Base-by-base conservation (phyloP, 768 basidiomycete species). In the Tricholoma furcatifolium region DNA sequence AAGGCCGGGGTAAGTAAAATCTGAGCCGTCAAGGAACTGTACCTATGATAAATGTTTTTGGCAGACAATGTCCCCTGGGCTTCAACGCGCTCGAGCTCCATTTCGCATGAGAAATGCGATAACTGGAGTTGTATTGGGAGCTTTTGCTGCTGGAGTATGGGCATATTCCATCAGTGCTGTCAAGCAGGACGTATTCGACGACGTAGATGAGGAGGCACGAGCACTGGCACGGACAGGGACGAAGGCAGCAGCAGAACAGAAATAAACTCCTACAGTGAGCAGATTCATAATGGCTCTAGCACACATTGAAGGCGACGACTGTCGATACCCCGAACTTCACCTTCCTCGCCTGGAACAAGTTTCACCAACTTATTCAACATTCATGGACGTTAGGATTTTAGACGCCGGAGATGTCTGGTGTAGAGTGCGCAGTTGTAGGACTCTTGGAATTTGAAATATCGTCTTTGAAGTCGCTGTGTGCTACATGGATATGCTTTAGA, bases 111-210 rank as follows among this genome's bases (percentile, higher is more conserved):
- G 79, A 59, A 98, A 98, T 67, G 82, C 85, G 15, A 34, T 96
- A 43, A 91, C 88, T 0, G 96, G 95, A 7, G 57, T 85, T 41
- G 62, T 75, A 2, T 78, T 98, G 40, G 79, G 83, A 23, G 78
- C 79, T 0, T 95, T 97, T 65, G 86, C 83, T 24, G 79, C 83
- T 12, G 88, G 86, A 23, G 85, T 97, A 8, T 98, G 92, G 83
- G 77, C 85, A 4, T 98, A 98, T 71, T 94, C 93, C 15, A 96
- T 98, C 64, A 82, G 84, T 27, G 94, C 93, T 24, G 94, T 98
- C 50, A 93, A 88, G 64, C 94, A 98, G 64, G 94, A 97, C 65
- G 84, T 88, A 36, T 97, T 96, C 65, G 84, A 88, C 59, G 91
- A 93, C 65, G 77, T 91, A 38, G 90, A 91, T 61, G 87, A 89